Conservation (phyloP, 2,329 filamentous ascomycete genomes). For the Diaporthe vexans region DNA sequence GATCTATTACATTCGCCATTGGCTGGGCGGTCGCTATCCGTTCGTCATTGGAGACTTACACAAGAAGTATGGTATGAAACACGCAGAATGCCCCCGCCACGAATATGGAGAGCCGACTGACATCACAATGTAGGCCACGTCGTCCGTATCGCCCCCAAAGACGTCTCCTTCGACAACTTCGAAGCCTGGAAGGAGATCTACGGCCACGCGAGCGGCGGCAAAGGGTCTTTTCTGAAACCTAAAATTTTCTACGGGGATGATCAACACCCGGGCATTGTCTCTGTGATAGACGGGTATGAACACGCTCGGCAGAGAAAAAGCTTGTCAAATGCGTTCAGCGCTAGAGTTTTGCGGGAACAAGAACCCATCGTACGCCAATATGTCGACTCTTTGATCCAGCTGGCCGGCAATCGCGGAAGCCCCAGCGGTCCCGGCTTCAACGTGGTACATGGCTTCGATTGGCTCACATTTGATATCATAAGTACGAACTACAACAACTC, state of each 20-base stretch:
- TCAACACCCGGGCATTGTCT: background rate
- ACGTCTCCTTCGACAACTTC: background rate
- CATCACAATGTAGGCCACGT: background rate
- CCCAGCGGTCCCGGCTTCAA: background rate
- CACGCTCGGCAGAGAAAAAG: background rate
- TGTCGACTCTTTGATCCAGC: background rate
- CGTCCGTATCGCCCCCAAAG: background rate
- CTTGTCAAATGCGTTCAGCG: background rate
- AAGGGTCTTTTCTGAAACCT: background rate
- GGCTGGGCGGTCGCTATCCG: background rate
- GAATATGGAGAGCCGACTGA: background rate
- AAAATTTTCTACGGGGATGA: background rate
- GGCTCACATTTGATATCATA: background rate
- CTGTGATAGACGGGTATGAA: background rate
- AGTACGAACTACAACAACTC: background rate
- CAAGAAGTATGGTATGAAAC: background rate
- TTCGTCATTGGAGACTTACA: background rate
- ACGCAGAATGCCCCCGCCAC: background rate
- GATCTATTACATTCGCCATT: background rate
- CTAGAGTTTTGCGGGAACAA: background rate
- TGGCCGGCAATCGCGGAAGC: background rate
- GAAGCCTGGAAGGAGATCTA: constrained; percentile 1
- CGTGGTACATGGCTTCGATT: background rate
- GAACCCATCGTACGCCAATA: background rate
- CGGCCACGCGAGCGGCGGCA: background rate